These are phyloP conservation scores for Plenodomus lindquistii DNA, from an alignment of 2,329 filamentous ascomycete genomes.

Conservation along the genomic window DNA sequence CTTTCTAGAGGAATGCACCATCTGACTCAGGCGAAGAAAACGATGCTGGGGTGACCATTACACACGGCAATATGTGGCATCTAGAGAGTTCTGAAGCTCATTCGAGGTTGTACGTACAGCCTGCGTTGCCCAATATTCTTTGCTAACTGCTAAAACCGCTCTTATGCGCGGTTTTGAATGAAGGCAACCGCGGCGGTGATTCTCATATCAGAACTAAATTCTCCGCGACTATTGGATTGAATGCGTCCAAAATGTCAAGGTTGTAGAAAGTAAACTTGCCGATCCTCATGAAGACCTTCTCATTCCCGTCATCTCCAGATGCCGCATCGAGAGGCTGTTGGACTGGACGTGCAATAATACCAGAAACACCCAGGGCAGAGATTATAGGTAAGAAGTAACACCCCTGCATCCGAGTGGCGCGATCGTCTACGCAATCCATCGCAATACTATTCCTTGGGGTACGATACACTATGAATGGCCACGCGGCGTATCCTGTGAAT, in stretches of 20 bases:
- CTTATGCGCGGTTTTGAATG: too few relatives aligned
- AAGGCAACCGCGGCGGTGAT: too few relatives aligned
- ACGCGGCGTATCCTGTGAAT: not conserved
- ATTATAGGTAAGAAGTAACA: not conserved
- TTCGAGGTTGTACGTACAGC: too few relatives aligned
- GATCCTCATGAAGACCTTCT: not conserved
- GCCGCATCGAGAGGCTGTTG: not conserved
- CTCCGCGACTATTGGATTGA: not conserved
- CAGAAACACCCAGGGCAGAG: not conserved
- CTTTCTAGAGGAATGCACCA: too few relatives aligned
- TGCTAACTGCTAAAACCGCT: too few relatives aligned
- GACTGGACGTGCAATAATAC: not conserved
- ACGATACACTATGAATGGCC: not conserved
- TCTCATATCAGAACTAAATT: not conserved
- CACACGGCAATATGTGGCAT: too few relatives aligned
- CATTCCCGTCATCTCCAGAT: not conserved
- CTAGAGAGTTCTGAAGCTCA: too few relatives aligned
- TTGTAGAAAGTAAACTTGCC: not conserved
- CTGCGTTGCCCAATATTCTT: too few relatives aligned
- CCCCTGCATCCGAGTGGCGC: not conserved
- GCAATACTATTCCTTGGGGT: not conserved
- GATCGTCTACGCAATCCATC: not conserved
- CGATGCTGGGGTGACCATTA: too few relatives aligned
- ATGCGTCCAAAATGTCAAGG: not conserved
- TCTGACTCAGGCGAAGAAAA: too few relatives aligned